phyloP scores from a whole-genome alignment of 2,329 filamentous ascomycete genomes.

The Cladosporium sp. region DNA sequence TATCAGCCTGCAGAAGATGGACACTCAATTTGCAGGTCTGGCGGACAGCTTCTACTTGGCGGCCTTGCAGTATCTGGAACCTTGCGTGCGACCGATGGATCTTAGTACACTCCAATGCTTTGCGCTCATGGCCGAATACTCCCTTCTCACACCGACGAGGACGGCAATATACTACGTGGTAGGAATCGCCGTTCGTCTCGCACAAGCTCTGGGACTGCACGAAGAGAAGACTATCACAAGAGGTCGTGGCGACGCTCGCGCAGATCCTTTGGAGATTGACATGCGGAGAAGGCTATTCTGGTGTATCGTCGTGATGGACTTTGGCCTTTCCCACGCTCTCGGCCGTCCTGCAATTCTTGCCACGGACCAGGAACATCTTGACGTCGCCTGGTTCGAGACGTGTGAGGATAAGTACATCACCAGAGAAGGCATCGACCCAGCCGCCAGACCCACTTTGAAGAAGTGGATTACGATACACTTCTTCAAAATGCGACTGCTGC shows the following conservation, averaged over 20 bases:
- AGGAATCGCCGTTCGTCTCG: constrained; percentile 80
- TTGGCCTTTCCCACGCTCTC: constrained; percentile 79
- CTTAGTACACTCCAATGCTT: constrained; percentile 87
- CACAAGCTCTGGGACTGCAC: constrained; percentile 80
- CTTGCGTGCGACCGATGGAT: constrained; percentile 82
- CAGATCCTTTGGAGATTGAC: constrained; percentile 75
- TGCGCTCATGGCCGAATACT: constrained; percentile 83
- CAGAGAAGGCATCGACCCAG: constrained; percentile 64
- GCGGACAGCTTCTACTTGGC: constrained; percentile 94
- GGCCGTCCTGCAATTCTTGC: constrained; percentile 84
- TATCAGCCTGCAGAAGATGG: constrained; percentile 89
- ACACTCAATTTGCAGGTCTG: constrained; percentile 82
- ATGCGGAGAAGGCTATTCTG: constrained; percentile 86
- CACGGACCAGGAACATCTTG: constrained; percentile 73
- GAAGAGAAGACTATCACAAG: constrained; percentile 82
- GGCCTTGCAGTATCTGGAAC: constrained; percentile 78
- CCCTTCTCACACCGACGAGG: constrained; percentile 82
- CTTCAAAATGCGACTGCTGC: constrained; percentile 82
- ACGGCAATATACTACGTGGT: constrained; percentile 93
- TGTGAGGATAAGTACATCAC: constrained; percentile 83
- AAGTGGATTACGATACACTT: constrained; percentile 92
- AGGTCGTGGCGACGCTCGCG: constrained; percentile 54
- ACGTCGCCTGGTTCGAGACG: constrained; percentile 79
- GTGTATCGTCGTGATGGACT: constrained; percentile 85
- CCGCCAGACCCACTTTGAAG: constrained; percentile 64